Conservation (phyloP, 331 rosid species). For the Quercus phellos region DNA sequence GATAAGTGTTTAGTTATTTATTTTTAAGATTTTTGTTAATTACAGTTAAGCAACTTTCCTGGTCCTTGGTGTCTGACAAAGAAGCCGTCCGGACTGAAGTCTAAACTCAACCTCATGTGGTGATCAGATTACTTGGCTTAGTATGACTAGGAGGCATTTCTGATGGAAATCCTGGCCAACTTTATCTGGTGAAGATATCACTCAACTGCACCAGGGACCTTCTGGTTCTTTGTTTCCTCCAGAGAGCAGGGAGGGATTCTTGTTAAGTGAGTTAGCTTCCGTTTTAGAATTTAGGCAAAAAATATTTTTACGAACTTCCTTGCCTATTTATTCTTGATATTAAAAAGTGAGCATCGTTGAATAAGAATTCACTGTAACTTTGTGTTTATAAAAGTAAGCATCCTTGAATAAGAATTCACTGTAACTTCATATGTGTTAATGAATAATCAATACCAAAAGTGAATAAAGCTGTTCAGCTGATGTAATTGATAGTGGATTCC, state of each 20-base stretch:
- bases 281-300: neutral
- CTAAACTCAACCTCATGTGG: slow-evolving; percentile 43
- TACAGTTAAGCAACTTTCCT: slow-evolving; percentile 79
- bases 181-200: neutral
- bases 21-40: neutral
- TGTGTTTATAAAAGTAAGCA: neutral
- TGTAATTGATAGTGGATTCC: neutral
- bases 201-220: neutral
- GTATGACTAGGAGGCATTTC: neutral
- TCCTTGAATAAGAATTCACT: neutral
- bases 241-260: neutral
- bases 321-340: neutral
- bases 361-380: neutral
- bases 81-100: slow-evolving; percentile 56
- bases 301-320: neutral
- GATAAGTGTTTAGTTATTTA: neutral
- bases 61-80: slow-evolving; percentile 64
- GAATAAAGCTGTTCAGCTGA: neutral
- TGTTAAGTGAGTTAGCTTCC: neutral
- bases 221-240: neutral
- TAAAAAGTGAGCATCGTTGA: neutral
- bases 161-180: neutral
- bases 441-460: neutral
- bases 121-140: slow-evolving; percentile 24
- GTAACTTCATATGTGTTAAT: neutral